Base-by-base conservation (phyloP, 768 basidiomycete genomes). In the Tulasnella sp. region DNA sequence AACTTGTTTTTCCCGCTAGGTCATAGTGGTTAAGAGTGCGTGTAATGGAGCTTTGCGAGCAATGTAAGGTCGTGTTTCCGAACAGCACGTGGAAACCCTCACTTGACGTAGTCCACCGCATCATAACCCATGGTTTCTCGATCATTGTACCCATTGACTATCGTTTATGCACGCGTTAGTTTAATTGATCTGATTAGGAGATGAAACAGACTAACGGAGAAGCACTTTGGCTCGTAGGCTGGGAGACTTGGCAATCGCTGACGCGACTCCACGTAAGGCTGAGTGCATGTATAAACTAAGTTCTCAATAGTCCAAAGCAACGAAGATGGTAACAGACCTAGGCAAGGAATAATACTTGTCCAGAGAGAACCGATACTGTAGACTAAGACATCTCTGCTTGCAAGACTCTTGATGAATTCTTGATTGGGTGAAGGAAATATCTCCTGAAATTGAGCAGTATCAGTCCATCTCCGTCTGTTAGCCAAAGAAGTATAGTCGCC, bases 331-430 rank as follows among this genome's bases (percentile, higher is more conserved):
- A 51, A 7, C 5, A 25, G 28, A 51, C 48, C 48, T 22, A 96
- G 71, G 64, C 91, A 93, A 0, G 91, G 91, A n/a, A 91, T 80
- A 54, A 95, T 85, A 58, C 85, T 89, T 12, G 91, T 96, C 88
- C 88, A 96, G 6, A 96, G 68, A 1, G 90, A 93, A 4, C 91
- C 91, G 61, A 90, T 91, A 3, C 88, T 91, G 63, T 93, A 95
- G 2, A 96, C 78, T 25, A 96, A 68, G 2, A 83, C 68, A 56
- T 84, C 76, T 50, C 74, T 74, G 27, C 71, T 66, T 3, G 66
- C 65, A 8, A 93, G 67, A 45, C 75, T 73, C 10, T 74, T 64
- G 44, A 96, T 61, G 60, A 81, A 88, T 37, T 84, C 85, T 1
- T 79, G 75, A 62, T 92, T 93, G 0, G 91, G 89, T 35, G 76